phyloP scores from a whole-genome alignment of 495 filamentous ascomycete species.

The Beverwykella pulmonaria region DNA sequence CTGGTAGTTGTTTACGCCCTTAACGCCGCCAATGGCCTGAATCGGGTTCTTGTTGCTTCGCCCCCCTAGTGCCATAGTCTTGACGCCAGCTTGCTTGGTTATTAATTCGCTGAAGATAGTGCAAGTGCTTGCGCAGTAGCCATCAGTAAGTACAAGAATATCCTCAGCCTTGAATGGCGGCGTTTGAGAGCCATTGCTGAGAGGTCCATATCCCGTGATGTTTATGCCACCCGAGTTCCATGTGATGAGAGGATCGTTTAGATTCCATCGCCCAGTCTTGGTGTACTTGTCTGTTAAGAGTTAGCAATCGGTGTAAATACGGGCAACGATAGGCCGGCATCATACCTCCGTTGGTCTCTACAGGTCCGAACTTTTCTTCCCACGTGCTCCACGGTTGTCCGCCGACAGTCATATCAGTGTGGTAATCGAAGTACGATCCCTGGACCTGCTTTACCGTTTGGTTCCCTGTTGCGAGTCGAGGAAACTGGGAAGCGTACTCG shows the following conservation, averaged over 20 bases:
- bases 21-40: constrained; percentile 64
- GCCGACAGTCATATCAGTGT: constrained; percentile 24
- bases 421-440: constrained; percentile 32
- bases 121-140: constrained; percentile 67
- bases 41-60: constrained; percentile 60
- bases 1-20: constrained; percentile 49
- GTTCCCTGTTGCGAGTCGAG: constrained; percentile 8
- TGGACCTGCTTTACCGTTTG: constrained; percentile 5
- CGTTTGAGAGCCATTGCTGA: constrained; percentile 45
- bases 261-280: constrained; percentile 33
- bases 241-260: constrained; percentile 23
- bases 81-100: constrained; percentile 58
- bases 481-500: constrained; percentile 29
- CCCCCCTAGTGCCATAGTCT: constrained; percentile 64
- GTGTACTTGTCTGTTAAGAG: constrained; percentile 34
- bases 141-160: constrained; percentile 52
- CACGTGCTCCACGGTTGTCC: constrained; percentile 29
- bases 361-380: constrained; percentile 37
- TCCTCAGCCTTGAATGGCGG: constrained; percentile 38
- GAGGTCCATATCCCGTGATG: constrained; percentile 41
- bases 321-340: background rate
- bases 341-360: constrained; percentile 28
- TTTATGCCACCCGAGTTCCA: constrained; percentile 35
- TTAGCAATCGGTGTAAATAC: background rate
- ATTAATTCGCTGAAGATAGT: constrained; percentile 62